Evolutionary conservation across 2,329 filamentous ascomycete species (phyloP).

Genomic region (Alternaria tenuissima): DNA sequence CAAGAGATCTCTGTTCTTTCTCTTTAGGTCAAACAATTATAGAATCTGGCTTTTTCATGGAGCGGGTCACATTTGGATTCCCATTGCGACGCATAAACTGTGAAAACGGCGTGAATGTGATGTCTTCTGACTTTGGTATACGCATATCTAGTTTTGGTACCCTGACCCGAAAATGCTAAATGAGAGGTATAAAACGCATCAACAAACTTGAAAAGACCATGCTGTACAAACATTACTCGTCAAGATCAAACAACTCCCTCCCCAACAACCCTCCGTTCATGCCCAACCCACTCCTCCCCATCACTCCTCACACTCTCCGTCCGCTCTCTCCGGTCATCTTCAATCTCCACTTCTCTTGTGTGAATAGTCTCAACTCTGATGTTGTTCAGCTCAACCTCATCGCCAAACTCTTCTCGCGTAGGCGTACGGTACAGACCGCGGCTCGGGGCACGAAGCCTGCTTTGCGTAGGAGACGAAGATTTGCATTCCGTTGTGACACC

Average conservation of each 20-base stretch:
- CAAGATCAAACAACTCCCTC: not conserved
- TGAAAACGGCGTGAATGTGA: not conserved
- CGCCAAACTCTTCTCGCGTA: conserved; percentile 11
- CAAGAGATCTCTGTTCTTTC: not conserved
- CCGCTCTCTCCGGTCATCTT: conserved; percentile 6
- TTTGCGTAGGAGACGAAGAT: not conserved
- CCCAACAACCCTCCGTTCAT: conserved; percentile 1
- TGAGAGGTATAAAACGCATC: not conserved
- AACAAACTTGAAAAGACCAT: not conserved
- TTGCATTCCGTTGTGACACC: conserved; percentile 4
- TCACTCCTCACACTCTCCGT: conserved; percentile 9
- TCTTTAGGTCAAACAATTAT: not conserved
- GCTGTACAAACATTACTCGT: not conserved
- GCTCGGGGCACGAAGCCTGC: not conserved
- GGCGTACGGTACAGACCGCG: not conserved
- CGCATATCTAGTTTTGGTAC: not conserved
- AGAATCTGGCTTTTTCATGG: not conserved
- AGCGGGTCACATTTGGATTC: too few species aligned
- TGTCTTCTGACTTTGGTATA: not conserved
- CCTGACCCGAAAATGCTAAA: not conserved
- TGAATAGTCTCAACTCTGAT: conserved; percentile 27
- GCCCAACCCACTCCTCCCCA: not conserved
- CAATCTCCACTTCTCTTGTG: conserved; percentile 19
- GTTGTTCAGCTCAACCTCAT: conserved; percentile 27
- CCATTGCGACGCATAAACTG: fast-evolving